Conservation (phyloP, 108 stramenopile species). For the Discostella pseudostelligera region DNA sequence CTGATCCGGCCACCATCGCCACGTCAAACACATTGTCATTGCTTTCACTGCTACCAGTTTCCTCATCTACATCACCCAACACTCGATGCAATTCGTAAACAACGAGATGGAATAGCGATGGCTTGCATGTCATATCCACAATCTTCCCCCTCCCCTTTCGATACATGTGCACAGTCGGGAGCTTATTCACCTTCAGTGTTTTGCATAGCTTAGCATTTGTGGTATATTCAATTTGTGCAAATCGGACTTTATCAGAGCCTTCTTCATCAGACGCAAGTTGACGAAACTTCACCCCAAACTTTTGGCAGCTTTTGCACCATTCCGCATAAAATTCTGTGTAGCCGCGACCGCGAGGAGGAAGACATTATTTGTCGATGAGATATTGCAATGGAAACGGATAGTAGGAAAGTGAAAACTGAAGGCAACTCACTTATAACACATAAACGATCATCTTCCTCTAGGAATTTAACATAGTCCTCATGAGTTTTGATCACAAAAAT, state of each 20-base stretch:
- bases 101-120: slow-evolving; percentile 40
- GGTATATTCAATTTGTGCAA: slow-evolving; percentile 66
- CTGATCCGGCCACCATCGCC: slow-evolving; percentile 25
- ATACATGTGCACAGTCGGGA: slow-evolving; percentile 65
- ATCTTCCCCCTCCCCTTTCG: slow-evolving; percentile 30
- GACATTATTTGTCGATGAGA: neutral
- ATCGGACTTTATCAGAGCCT: slow-evolving; percentile 46
- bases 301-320: slow-evolving; percentile 72
- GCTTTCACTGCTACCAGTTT: neutral
- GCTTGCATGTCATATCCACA: slow-evolving; percentile 35
- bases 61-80: slow-evolving; percentile 16
- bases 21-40: slow-evolving; percentile 22
- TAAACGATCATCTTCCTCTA: slow-evolving; percentile 57
- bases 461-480: slow-evolving; percentile 42
- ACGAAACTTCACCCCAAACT: slow-evolving; percentile 52
- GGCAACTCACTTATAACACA: slow-evolving; percentile 57
- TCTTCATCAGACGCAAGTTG: slow-evolving; percentile 46
- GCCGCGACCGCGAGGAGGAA: neutral
- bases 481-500: slow-evolving; percentile 28
- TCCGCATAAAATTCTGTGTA: slow-evolving; percentile 48
- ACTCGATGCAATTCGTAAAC: slow-evolving; percentile 40
- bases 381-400: neutral
- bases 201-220: slow-evolving; percentile 50
- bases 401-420: slow-evolving; percentile 9
- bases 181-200: slow-evolving; percentile 56